Evolutionary conservation across 257 asterid genomes (phyloP).

Genomic region (Dorcoceras hygrometricum): DNA sequence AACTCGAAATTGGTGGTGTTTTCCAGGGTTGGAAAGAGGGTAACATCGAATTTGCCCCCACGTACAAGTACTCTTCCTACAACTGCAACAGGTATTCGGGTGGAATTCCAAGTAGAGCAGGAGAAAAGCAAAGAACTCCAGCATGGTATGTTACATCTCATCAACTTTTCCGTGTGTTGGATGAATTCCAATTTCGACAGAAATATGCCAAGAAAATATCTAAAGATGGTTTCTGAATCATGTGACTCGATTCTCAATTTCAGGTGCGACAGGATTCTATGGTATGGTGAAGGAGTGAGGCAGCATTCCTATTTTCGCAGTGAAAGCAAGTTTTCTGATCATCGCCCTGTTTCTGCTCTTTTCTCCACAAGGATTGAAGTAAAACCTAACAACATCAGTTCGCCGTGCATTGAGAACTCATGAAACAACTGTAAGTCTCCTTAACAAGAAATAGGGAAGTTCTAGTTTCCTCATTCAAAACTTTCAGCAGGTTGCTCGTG

Average conservation of each 20-base stretch:
- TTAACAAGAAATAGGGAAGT: constrained; percentile 5
- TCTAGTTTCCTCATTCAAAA: constrained; percentile 20
- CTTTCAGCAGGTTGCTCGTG: constrained; percentile 35
- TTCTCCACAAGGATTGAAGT: constrained; percentile 56
- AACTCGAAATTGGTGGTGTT: constrained; percentile 73
- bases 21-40: constrained; percentile 96
- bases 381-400: constrained; percentile 34
- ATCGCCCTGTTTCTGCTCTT: constrained; percentile 87
- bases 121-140: constrained; percentile 96
- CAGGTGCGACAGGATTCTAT: constrained; percentile 95
- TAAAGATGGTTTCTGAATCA: constrained; percentile 12
- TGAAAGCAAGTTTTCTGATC: constrained; percentile 93
- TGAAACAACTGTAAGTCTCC: constrained; percentile 39
- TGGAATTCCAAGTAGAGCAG: constrained; percentile 62
- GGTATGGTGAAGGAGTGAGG: constrained; percentile 86
- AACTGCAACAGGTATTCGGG: constrained; percentile 81
- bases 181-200: neutral
- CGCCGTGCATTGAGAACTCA: constrained; percentile 33
- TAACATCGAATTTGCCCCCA: constrained; percentile 81
- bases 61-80: constrained; percentile 77
- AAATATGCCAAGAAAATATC: neutral
- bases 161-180: constrained; percentile 15
- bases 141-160: constrained; percentile 61
- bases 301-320: constrained; percentile 85
- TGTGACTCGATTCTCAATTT: constrained; percentile 24